Evolutionary conservation across 2,329 filamentous ascomycete genomes (phyloP).

Genomic region (Diaporthe humulicola): DNA sequence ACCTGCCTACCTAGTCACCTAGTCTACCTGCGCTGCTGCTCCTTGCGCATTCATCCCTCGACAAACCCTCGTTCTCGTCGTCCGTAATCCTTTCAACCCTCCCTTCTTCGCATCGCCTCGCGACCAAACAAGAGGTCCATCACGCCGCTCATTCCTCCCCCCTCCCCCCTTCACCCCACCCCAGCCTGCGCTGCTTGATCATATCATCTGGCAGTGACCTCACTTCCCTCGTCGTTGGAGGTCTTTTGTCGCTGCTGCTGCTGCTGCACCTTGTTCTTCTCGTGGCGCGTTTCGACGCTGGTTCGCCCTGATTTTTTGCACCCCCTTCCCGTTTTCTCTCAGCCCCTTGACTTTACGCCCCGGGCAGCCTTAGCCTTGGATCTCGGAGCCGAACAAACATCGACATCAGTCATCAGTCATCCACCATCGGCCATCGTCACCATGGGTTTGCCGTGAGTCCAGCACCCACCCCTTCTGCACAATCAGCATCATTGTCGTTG

Average conservation of each 20-base stretch:
- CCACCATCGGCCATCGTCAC: slow-evolving; percentile 19
- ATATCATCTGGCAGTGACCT: slow-evolving; percentile 10
- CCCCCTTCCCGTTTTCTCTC: slow-evolving; percentile 6
- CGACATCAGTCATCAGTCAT: slow-evolving; percentile 16
- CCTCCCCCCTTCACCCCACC: background rate
- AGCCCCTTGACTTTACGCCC: background rate
- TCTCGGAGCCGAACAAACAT: slow-evolving; percentile 18
- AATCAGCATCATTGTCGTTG: background rate
- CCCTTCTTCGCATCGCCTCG: slow-evolving; percentile 21
- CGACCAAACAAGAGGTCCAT: slow-evolving; percentile 28
- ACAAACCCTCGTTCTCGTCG: slow-evolving; percentile 17
- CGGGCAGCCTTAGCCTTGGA: slow-evolving; percentile 29
- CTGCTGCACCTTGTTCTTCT: slow-evolving; percentile 7
- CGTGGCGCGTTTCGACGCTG: slow-evolving; percentile 26
- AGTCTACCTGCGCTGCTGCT: no score
- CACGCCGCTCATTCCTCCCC: slow-evolving; percentile 28
- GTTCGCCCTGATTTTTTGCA: slow-evolving; percentile 18
- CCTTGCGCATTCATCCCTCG: background rate
- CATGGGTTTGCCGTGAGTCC: slow-evolving; percentile 41
- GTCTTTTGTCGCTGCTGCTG: background rate
- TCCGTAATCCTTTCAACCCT: slow-evolving; percentile 29
- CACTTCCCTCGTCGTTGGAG: background rate
- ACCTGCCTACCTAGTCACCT: no score
- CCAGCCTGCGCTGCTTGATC: background rate
- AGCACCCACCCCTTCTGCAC: background rate